phyloP scores from a whole-genome alignment of 2,329 filamentous ascomycete genomes.

The Neonectria ditissima region DNA sequence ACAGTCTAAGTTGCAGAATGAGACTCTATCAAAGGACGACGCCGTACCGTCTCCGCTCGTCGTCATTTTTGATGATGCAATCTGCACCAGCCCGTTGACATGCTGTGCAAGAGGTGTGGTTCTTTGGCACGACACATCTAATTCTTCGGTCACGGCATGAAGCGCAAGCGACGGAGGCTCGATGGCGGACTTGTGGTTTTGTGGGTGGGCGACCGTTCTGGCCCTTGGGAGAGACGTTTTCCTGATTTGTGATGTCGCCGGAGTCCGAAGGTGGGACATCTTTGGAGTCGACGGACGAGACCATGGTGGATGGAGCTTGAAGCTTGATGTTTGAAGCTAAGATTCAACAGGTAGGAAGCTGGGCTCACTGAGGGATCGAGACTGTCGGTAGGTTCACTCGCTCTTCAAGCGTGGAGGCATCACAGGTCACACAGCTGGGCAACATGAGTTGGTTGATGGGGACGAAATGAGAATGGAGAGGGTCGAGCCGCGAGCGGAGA shows the following conservation, averaged over 20 bases:
- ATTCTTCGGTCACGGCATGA: slow-evolving; percentile 61
- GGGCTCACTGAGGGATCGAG: background rate
- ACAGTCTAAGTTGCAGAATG: slow-evolving; percentile 21
- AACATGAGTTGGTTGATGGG: slow-evolving; percentile 16
- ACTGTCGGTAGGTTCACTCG: slow-evolving; percentile 3
- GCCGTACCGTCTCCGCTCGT: slow-evolving; percentile 64
- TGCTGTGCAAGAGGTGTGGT: slow-evolving; percentile 63
- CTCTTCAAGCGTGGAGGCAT: slow-evolving; percentile 10
- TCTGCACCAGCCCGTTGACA: slow-evolving; percentile 63
- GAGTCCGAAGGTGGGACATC: slow-evolving; percentile 24
- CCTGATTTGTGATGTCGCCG: slow-evolving; percentile 47
- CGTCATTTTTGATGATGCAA: slow-evolving; percentile 69
- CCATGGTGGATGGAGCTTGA: slow-evolving; percentile 28
- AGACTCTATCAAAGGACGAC: background rate
- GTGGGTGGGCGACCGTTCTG: slow-evolving; percentile 40
- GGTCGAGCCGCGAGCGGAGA: slow-evolving; percentile 24
- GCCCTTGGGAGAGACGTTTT: slow-evolving; percentile 50
- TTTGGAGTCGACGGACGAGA: slow-evolving; percentile 30
- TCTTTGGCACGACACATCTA: slow-evolving; percentile 66
- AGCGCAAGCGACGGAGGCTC: slow-evolving; percentile 67
- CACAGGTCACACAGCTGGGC: slow-evolving; percentile 2
- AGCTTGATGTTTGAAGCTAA: background rate
- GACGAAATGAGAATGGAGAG: slow-evolving; percentile 12
- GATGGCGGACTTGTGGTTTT: slow-evolving; percentile 56
- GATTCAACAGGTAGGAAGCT: slow-evolving; percentile 2